These are phyloP conservation scores for Nothophaeocryptopus gaeumannii DNA, from an alignment of 2,329 filamentous ascomycete genomes.

Conservation along the genomic window DNA sequence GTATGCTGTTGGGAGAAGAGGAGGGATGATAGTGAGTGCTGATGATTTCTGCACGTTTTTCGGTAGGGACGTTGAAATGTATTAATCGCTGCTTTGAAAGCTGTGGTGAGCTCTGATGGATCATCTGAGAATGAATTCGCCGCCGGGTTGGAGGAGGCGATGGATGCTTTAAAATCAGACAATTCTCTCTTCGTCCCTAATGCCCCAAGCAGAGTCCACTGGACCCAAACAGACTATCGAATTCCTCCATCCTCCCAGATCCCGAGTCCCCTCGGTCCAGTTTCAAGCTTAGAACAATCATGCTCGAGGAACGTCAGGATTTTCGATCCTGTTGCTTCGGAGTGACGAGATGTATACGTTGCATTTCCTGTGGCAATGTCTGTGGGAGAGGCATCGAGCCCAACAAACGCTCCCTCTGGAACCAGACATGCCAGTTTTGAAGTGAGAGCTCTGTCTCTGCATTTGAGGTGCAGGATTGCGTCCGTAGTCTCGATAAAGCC, in stretches of 20 bases:
- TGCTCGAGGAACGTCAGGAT: constrained; percentile 11
- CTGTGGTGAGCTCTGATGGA: constrained; percentile 60
- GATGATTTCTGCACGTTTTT: too few relatives aligned
- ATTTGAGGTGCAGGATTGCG: constrained; percentile 40
- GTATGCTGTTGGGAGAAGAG: too few relatives aligned
- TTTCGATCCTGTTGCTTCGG: background rate
- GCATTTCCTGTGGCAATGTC: constrained; percentile 31
- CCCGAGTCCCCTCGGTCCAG: constrained; percentile 11
- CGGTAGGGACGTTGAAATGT: too few relatives aligned
- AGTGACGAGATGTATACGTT: too few relatives aligned
- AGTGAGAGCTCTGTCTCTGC: constrained; percentile 42
- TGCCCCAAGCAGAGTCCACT: too few relatives aligned
- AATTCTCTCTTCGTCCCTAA: constrained; percentile 38
- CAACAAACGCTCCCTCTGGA: constrained; percentile 34
- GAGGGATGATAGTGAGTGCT: too few relatives aligned
- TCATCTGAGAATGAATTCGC: constrained; percentile 66
- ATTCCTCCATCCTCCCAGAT: constrained; percentile 27
- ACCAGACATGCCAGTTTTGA: constrained; percentile 32
- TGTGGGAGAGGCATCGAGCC: constrained; percentile 40
- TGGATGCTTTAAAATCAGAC: constrained; percentile 54
- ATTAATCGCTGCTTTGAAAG: constrained; percentile 56
- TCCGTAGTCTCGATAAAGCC: too few relatives aligned
- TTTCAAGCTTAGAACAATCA: constrained; percentile 3
- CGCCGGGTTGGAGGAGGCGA: constrained; percentile 54
- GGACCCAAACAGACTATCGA: constrained; percentile 37